A percentile compares a stretch with the other conserved stretches of the same genome.
These are phyloP conservation scores for Bauhinia variegata DNA, from an alignment of 306 rosid species.

Conservation along the genomic window DNA sequence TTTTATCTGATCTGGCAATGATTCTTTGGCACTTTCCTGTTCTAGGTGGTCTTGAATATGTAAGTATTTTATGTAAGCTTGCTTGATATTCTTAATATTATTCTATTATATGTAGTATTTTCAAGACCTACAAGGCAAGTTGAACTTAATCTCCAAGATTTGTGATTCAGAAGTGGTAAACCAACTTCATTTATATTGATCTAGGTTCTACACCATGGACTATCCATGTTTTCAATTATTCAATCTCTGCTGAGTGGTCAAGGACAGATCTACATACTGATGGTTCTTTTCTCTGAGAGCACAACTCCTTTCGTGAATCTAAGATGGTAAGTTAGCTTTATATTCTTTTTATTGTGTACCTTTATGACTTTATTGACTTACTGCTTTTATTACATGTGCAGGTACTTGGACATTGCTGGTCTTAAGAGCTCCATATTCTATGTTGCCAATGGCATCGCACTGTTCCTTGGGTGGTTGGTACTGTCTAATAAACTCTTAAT, in stretches of 20 bases:
- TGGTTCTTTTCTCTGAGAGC: conserved; percentile 87
- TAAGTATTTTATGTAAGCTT: conserved; percentile 52
- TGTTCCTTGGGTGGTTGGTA: conserved; percentile 99
- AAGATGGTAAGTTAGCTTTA: conserved; percentile 69
- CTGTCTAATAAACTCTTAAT: conserved; percentile 43
- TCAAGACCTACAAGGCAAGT: background rate
- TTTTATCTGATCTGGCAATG: conserved; percentile 82
- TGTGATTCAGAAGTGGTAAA: conserved; percentile 25
- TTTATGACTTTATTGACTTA: conserved; percentile 30
- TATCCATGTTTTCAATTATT: conserved; percentile 76
- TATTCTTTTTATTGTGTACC: conserved; percentile 20
- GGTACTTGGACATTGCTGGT: conserved; percentile 84
- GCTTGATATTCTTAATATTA: conserved; percentile 9
- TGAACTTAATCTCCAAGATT: conserved; percentile 27
- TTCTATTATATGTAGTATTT: background rate
- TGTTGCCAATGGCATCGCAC: conserved; percentile 68
- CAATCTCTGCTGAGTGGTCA: conserved; percentile 78
- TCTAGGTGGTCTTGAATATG: conserved; percentile 89
- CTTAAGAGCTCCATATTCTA: conserved; percentile 68
- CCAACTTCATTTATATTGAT: conserved; percentile 35
- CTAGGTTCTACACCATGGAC: conserved; percentile 83
- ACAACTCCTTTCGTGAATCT: conserved; percentile 91
- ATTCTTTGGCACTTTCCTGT: conserved; percentile 81
- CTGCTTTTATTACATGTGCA: conserved; percentile 41
- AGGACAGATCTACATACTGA: conserved; percentile 79